These are phyloP conservation scores for Stentor coeruleus DNA, from an alignment of 73 alveolate genomes.

Conservation along the genomic window DNA sequence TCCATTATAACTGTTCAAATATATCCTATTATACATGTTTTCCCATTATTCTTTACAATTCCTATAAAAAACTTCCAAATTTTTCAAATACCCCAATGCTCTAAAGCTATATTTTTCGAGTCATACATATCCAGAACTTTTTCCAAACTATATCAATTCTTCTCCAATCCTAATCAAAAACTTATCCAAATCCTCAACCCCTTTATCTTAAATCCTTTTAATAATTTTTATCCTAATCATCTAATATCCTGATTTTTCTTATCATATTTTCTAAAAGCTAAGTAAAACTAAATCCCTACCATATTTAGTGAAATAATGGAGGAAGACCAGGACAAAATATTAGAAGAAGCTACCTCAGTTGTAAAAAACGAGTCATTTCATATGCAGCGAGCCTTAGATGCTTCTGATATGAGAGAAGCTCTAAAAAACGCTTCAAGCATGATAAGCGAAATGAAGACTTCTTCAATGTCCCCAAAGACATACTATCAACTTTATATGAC, in stretches of 20 bases:
- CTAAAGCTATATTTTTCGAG: too few relatives aligned
- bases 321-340: slow-evolving; percentile 88
- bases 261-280: neutral
- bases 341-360: slow-evolving; percentile 83
- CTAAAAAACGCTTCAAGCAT: slow-evolving; percentile 86
- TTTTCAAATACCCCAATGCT: too few relatives aligned
- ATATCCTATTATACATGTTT: too few relatives aligned
- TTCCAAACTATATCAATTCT: neutral
- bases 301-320: slow-evolving; percentile 49
- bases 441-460: slow-evolving; percentile 78
- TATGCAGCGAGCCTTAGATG: slow-evolving; percentile 84
- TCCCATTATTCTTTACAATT: too few relatives aligned
- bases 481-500: slow-evolving; percentile 59
- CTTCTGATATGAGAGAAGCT: slow-evolving; percentile 86
- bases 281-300: neutral
- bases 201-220: neutral
- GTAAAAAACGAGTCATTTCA: slow-evolving; percentile 87
- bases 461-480: slow-evolving; percentile 21
- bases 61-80: too few relatives aligned
- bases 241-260: neutral
- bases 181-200: neutral
- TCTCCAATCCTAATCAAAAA: neutral
- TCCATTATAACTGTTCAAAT: too few relatives aligned
- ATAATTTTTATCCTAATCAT: neutral
- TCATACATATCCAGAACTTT: neutral